Base-by-base conservation (phyloP, 371 early-diverging fungal genomes). In the Apophysomyces trapeziformis region DNA sequence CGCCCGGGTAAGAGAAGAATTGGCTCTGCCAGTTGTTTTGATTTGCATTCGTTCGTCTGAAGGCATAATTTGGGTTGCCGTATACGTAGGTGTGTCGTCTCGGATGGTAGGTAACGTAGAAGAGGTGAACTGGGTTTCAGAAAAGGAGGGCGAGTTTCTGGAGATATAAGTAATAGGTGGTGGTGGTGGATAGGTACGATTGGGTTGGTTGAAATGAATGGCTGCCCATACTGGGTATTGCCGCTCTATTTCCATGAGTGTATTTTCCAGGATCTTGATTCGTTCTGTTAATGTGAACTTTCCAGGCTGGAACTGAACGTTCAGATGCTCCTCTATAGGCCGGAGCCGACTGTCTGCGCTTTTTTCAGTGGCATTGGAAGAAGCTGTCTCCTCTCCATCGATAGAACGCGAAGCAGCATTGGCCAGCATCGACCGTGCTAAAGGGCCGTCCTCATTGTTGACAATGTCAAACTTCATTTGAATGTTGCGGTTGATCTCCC, bases 401-500 rank as follows among this genome's bases (percentile, higher is more conserved):
- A 36, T 35, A 36, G 14, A 9, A 32, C n/a, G 47, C 59, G 63
- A 38, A 66, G 68, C 2, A 26, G 32, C 63, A 36, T 7, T 70
- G 57, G 16, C 45, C 32, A 71, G 36, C 8, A 70, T 38, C 0
- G 90, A 90, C 16, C 91, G 78, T 18, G 89, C 88, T 36, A 91
- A 71, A 41, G 92, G 90, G n/a, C 89, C 87, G 38, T 90, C 90
- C 58, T 88, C 87, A 63, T 93, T 92, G 64, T 90, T 87, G 21
- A 89, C 91, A 36, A 91, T 82, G 60, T 91, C 90, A 68, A 89
- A 83, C 63, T 89, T 91, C 94, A 93, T 93, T 74, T 93, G 94
- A 38, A 92, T 87, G 14, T 86, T 89, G 8, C 94, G 77, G 68
- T 93, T 92, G 41, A 93, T 84, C 67, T 89, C 90, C 39, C 85